Percentiles rank a stretch among this genome's conserved stretches.
These are phyloP conservation scores for Aspergillus calidoustus DNA, from an alignment of 2,329 filamentous ascomycete species.

Conservation along the genomic window DNA sequence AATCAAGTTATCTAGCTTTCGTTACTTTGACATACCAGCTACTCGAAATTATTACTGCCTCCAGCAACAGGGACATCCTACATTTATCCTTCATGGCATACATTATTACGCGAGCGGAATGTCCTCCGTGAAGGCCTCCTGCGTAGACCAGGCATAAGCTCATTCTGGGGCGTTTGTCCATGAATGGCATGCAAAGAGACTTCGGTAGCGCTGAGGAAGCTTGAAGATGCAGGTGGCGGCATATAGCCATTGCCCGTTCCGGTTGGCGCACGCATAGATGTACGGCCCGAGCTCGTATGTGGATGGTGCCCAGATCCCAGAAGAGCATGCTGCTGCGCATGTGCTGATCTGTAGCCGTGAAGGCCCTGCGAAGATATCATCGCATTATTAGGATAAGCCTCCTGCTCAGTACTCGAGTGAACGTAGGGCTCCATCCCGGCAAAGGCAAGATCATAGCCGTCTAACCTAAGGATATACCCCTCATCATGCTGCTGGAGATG, in stretches of 20 bases:
- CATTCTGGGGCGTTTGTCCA: neutral
- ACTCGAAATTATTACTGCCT: no score
- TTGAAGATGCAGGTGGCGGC: neutral
- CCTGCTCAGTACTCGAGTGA: neutral
- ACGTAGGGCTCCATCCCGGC: neutral
- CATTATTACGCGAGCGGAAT: neutral
- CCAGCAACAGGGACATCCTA: no score
- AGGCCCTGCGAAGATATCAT: neutral
- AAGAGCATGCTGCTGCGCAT: neutral
- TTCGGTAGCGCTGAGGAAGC: slow-evolving; percentile 12
- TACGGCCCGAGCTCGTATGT: neutral
- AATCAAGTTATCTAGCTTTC: no score
- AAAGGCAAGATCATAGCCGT: neutral
- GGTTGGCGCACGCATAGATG: neutral
- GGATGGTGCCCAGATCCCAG: neutral
- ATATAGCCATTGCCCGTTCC: neutral
- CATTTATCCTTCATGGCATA: neutral
- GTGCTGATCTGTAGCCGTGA: neutral
- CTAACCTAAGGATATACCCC: neutral
- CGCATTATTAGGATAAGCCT: neutral
- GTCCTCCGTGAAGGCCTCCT: neutral
- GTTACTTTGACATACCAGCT: no score
- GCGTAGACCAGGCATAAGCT: neutral
- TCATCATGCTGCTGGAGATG: neutral
- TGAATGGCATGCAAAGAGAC: slow-evolving; percentile 5